phyloP scores from a whole-genome alignment of 768 basidiomycete genomes.

The Suillus placidus region DNA sequence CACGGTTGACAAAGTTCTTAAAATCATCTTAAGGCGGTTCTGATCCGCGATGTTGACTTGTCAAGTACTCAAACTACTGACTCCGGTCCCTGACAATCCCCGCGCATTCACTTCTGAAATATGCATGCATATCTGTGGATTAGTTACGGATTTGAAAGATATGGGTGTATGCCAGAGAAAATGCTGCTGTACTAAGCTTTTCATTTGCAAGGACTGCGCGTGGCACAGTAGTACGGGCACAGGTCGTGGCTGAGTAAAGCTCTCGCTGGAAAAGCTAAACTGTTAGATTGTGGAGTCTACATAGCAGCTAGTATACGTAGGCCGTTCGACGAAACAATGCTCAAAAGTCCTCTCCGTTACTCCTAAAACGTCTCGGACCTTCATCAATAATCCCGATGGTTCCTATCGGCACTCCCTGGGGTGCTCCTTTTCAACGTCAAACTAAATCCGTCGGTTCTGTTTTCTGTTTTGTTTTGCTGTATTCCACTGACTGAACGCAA shows the following conservation, averaged over 20 bases:
- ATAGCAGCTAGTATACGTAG: neutral
- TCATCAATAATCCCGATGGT: constrained; percentile 21
- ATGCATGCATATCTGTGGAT: neutral
- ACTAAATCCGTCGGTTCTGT: constrained; percentile 27
- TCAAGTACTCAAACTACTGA: neutral
- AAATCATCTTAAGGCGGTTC: neutral
- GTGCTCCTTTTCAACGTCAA: constrained; percentile 27
- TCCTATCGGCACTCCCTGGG: constrained; percentile 31
- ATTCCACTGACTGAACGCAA: neutral
- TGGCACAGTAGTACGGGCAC: neutral
- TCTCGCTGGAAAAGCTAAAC: neutral
- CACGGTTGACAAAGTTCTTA: neutral
- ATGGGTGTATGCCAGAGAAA: neutral
- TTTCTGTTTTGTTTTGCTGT: neutral
- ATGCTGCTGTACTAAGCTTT: neutral
- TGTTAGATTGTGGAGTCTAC: neutral
- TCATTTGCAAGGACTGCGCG: neutral
- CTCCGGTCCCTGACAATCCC: constrained; percentile 5
- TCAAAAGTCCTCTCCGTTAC: neutral
- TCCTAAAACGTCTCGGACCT: neutral
- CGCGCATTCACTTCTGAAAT: neutral
- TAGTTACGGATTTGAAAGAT: neutral
- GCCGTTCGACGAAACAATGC: neutral
- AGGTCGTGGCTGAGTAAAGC: neutral
- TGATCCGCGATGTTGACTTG: constrained; percentile 1